Evolutionary conservation across 116 monocot species (phyloP).

Genomic region (Iris pallida): DNA sequence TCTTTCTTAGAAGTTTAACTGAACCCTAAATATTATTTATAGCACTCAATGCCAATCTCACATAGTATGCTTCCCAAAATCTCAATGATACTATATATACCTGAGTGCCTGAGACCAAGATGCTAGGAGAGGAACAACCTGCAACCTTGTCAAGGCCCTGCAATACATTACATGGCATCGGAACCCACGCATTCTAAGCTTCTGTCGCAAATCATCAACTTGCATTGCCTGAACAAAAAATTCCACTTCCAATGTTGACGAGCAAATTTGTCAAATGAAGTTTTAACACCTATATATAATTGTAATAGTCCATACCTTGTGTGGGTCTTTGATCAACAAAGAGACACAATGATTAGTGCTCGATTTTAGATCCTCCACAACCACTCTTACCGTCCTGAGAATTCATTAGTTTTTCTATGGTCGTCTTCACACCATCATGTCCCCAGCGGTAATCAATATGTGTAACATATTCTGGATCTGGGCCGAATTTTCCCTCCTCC

Average conservation of each 20-base stretch:
- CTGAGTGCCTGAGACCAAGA: conserved; percentile 60
- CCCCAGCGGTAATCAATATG: conserved; percentile 61
- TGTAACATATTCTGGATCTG: conserved; percentile 39
- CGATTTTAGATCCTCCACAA: conserved; percentile 27
- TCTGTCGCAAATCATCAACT: conserved; percentile 34
- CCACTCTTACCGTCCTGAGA: conserved; percentile 6
- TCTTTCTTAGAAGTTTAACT: too few relatives aligned
- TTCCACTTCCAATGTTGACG: too few relatives aligned
- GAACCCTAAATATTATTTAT: too few relatives aligned
- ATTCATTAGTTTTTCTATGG: conserved; percentile 22
- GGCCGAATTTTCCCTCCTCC: conserved; percentile 17
- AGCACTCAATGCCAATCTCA: too few relatives aligned
- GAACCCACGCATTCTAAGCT: conserved; percentile 39
- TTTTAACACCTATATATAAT: not conserved
- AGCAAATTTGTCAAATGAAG: too few relatives aligned
- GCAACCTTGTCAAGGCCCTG: conserved; percentile 32
- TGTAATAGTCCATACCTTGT: conserved; percentile 16
- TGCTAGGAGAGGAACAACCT: conserved; percentile 52
- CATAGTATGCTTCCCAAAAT: not conserved
- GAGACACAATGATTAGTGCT: conserved; percentile 31
- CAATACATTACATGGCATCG: conserved; percentile 53
- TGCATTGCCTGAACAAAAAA: conserved; percentile 10
- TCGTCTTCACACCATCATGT: conserved; percentile 33
- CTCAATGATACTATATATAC: conserved; percentile 18
- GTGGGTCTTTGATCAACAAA: conserved; percentile 24